Conservation (phyloP, 2,329 filamentous ascomycete species). For the Colletotrichum abscissum region DNA sequence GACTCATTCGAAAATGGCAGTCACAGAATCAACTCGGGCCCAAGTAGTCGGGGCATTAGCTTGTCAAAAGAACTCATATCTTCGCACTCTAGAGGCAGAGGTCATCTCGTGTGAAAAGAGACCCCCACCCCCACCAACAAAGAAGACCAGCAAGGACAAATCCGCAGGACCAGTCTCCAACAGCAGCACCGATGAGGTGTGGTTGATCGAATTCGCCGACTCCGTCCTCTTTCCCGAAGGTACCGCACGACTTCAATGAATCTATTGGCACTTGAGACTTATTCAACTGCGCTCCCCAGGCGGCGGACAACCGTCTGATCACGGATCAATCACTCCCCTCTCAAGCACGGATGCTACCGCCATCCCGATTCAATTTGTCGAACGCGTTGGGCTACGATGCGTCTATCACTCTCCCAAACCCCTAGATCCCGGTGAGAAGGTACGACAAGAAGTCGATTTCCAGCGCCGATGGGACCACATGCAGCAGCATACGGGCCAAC, state of each 20-base stretch:
- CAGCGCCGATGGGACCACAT: slow-evolving; percentile 47
- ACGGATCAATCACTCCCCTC: slow-evolving; percentile 39
- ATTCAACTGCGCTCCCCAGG: slow-evolving; percentile 31
- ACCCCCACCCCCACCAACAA: slow-evolving; percentile 23
- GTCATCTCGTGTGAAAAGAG: slow-evolving; percentile 44
- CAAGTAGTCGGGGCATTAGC: slow-evolving; percentile 42
- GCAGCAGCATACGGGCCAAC: slow-evolving; percentile 48
- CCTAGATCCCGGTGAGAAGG: slow-evolving; percentile 33
- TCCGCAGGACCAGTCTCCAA: slow-evolving; percentile 4
- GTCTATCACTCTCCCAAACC: slow-evolving; percentile 39
- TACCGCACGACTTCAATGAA: neutral
- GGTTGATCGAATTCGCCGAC: slow-evolving; percentile 45
- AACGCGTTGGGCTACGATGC: slow-evolving; percentile 43
- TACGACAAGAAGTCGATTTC: slow-evolving; percentile 44
- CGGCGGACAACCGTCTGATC: slow-evolving; percentile 45
- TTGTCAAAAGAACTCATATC: slow-evolving; percentile 44
- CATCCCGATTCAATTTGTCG: slow-evolving; percentile 40
- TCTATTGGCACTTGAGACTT: neutral
- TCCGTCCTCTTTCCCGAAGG: slow-evolving; percentile 47
- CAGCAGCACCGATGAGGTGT: slow-evolving; percentile 34
- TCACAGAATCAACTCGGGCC: slow-evolving; percentile 14
- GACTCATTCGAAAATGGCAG: neutral
- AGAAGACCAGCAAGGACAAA: slow-evolving; percentile 36
- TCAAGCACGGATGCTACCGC: neutral
- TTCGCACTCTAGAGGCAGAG: slow-evolving; percentile 39